Evolutionary conservation across 305 asterid genomes (phyloP), one percentile per base, ranked within the genome.

Genomic region (Nicotiana rustica): DNA sequence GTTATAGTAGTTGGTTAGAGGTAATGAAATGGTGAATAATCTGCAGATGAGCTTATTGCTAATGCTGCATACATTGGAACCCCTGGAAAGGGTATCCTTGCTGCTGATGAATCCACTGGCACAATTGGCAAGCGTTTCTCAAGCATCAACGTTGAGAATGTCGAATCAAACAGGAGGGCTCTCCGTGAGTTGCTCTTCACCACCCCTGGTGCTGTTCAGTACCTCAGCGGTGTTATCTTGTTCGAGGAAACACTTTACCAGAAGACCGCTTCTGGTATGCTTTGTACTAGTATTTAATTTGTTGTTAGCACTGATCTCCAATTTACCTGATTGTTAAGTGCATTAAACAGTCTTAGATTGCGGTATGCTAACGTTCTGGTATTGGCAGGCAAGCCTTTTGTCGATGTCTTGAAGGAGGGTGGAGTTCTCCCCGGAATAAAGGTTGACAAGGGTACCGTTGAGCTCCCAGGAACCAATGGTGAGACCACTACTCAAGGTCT

Each of bases 401-500:
- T 91, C 6, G 91, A 91, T 33, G 91, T 91, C 29, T 29, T 89
- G 90, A 91, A 91, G 17, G 91, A 91, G 25, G 91, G 87, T 1
- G 92, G 92, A 75, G 94, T 91, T 86, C 91, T 91, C 55, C 94
- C 94, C 0, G 94, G 94, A 29, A 89, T 91, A 81, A 91, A 91
- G 89, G 92, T 91, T 4, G 92, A 91, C 87, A 85, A 87, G 92
- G 94, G 94, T 66, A 88, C 91, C 0, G 91, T 91, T 15, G 90
- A 85, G 80, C 92, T 89, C 25, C 90, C 92, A 0, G 92, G 94
- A 0, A 89, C 94, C 79, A 82, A 91, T 6, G 92, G 94, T 17
- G 92, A 91, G 87, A 91, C 94, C 59, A 91, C 94, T 68, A 91
- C 94, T 55, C 94, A 91, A 59, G 94, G 94, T 77, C 94, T 91